phyloP scores from a whole-genome alignment of 768 basidiomycete genomes.

The Naganishia vishniacii region DNA sequence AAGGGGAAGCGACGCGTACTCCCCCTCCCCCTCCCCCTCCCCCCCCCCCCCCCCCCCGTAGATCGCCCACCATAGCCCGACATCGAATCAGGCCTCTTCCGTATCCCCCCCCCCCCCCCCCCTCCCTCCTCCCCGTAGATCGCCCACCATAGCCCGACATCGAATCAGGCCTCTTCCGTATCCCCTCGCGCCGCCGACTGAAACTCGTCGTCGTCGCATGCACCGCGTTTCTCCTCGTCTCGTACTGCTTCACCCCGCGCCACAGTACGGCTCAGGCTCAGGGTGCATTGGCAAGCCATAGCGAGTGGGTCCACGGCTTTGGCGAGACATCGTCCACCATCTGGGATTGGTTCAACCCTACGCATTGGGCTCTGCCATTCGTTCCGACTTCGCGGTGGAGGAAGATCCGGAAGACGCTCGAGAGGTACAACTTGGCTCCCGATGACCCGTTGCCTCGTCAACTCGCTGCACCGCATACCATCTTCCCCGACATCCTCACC shows the following conservation, averaged over 20 bases:
- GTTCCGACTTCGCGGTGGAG: background rate
- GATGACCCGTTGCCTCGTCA: slow-evolving; percentile 21
- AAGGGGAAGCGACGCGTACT: no score
- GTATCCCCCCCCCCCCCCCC: no score
- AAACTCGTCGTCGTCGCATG: background rate
- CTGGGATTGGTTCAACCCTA: background rate
- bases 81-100: background rate
- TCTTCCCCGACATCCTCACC: slow-evolving; percentile 19
- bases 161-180: background rate
- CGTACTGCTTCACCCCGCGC: background rate
- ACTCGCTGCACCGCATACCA: background rate
- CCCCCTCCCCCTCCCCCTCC: no score
- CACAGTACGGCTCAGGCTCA: background rate
- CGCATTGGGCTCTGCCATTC: background rate
- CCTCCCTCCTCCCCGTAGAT: no score
- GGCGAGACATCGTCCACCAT: background rate
- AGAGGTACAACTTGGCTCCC: slow-evolving; percentile 13
- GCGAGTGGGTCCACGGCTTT: no score
- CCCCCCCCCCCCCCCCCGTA: no score
- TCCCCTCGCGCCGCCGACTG: background rate
- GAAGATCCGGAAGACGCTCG: background rate
- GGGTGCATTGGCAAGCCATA: no score
- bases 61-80: background rate
- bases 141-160: background rate
- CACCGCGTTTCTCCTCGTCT: background rate